Base-by-base conservation (phyloP, 2,329 filamentous ascomycete species). In the Aspergillus sp. region DNA sequence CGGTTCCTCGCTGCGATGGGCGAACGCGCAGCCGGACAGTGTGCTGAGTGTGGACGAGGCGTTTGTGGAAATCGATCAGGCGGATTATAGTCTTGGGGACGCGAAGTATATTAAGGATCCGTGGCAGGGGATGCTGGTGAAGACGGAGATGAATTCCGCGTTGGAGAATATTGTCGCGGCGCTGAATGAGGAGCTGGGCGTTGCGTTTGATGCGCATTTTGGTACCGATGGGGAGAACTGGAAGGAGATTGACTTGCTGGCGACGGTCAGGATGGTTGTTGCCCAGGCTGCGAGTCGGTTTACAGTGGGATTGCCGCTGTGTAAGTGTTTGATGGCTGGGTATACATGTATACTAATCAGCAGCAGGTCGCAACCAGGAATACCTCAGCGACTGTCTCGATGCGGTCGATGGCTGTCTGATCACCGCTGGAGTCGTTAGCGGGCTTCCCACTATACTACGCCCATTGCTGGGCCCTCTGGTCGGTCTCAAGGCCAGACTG, bases 1-100 rank as follows among this genome's bases (percentile, higher is more conserved):
- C 0, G 66, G 68, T 6, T 73, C 62, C 40, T 67, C 72, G 1
- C 66, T 81, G 68, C 68, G 71, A 35, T 80, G 78, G 77, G 62
- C 74, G 2, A 59, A 73, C 7, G 62, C 67, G 2, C 79, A 79
- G 51, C 76, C 76, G 0, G 77, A 80, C 1, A 61, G 64, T 6
- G 64, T 73, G 0, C 68, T 79, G 15, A 72, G 70, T 39, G 62
- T 71, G 2, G 48, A 39, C 4, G 62, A 74, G 9, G 76, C 78
- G 1, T 75, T 79, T 45, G 67, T 68, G 2, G 76, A 80, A 8
- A n/a, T 58, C 35, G 56, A 55, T 14, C 56, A 58, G 41, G 31
- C 52, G 5, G 21, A 65, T 14, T 76, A 76, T 59, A 73, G 70
- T 2, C 64, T 79, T 1, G 79, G 79, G 0, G 66, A 77, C 47